phyloP scores from a whole-genome alignment of 2,329 filamentous ascomycete species.

The Verticillium albo-atrum region DNA sequence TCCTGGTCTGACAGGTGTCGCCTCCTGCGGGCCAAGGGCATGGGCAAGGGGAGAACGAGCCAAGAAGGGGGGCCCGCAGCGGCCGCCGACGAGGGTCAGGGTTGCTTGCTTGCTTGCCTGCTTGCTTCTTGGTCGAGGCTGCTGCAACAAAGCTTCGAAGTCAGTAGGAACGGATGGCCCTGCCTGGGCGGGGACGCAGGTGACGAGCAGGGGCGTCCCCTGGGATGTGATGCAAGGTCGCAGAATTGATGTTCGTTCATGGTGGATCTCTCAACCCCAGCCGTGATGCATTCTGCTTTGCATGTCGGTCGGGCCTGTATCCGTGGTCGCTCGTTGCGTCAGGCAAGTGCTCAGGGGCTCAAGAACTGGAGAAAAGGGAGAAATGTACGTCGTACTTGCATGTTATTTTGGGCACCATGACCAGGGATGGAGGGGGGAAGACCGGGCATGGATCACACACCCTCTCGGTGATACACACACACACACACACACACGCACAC shows the following conservation, averaged over 20 bases:
- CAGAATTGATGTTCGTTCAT: not conserved
- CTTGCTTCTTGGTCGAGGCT: not conserved
- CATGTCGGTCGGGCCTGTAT: not conserved
- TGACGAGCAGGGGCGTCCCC: not conserved
- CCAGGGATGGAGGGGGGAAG: not conserved
- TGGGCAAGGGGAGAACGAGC: constrained; percentile 6
- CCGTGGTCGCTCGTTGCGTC: not conserved
- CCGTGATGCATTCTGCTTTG: not conserved
- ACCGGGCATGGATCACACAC: not conserved
- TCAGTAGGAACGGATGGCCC: not conserved
- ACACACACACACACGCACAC: not conserved
- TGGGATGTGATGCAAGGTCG: constrained; percentile 3
- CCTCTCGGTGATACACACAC: constrained; percentile 2
- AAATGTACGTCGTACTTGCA: not conserved
- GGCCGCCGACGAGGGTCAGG: constrained; percentile 26
- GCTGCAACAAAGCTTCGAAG: not conserved
- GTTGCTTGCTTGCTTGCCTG: constrained; percentile 1
- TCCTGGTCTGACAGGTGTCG: constrained; percentile 26
- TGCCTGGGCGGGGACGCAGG: not conserved
- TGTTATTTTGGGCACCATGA: not conserved
- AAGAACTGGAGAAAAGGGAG: not conserved
- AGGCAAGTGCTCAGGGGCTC: not conserved
- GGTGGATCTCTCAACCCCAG: not conserved
- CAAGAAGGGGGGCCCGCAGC: constrained; percentile 24
- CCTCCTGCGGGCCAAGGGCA: constrained; percentile 31